A percentile compares a stretch with the other conserved stretches of the same genome.
phyloP scores from a whole-genome alignment of 179 eudicot genomes.

The Patellifolia procumbens region DNA sequence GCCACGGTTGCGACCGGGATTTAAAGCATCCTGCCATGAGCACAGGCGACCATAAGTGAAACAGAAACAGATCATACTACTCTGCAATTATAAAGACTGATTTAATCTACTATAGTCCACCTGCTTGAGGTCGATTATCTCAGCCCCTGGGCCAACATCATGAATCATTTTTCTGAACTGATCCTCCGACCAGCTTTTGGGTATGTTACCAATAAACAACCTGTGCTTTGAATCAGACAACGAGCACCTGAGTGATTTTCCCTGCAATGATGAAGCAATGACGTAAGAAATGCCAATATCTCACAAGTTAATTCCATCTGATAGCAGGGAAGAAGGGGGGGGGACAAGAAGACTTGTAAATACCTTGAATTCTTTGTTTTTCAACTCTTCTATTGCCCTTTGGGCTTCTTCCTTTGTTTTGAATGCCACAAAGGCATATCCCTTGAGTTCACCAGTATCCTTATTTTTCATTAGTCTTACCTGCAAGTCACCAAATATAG shows the following conservation, averaged over 20 bases:
- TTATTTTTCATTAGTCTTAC: conserved; percentile 72
- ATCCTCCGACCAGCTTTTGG: conserved; percentile 86
- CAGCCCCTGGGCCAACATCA: conserved; percentile 89
- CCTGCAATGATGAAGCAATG: conserved; percentile 46
- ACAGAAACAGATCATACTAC: not conserved
- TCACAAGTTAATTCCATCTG: not conserved
- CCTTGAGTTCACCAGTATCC: conserved; percentile 91
- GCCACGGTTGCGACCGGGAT: conserved; percentile 91
- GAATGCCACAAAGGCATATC: conserved; percentile 88
- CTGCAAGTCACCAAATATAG: conserved; percentile 39
- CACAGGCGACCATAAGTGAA: conserved; percentile 16
- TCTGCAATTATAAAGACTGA: not conserved
- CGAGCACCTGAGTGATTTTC: conserved; percentile 86
- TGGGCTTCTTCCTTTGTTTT: conserved; percentile 71
- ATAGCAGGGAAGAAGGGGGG: not conserved
- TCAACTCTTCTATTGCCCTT: conserved; percentile 79
- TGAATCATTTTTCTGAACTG: conserved; percentile 77
- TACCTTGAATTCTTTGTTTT: conserved; percentile 89
- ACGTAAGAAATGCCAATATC: not conserved
- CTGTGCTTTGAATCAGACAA: conserved; percentile 81
- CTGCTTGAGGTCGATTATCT: conserved; percentile 86
- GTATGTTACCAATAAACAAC: conserved; percentile 89
- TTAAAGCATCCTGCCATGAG: conserved; percentile 71
- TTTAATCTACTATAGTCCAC: conserved; percentile 27
- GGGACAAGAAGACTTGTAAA: not conserved